Evolutionary conservation across 2,329 filamentous ascomycete genomes (phyloP).

Genomic region (Reticulascus tulasneorum): DNA sequence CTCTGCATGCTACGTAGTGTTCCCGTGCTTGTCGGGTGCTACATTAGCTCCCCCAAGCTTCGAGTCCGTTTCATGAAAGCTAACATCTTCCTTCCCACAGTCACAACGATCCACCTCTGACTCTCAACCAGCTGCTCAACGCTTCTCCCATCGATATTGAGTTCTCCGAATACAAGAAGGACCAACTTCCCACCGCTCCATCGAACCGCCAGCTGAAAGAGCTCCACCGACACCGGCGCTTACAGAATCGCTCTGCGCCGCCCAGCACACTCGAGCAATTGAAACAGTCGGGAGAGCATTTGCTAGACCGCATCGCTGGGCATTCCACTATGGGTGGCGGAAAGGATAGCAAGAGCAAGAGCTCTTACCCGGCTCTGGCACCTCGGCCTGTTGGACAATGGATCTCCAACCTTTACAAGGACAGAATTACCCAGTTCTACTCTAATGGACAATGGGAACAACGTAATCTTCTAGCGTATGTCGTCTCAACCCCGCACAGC

Average conservation of each 20-base stretch:
- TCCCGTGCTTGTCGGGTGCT: conserved; percentile 15
- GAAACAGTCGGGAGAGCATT: conserved; percentile 5
- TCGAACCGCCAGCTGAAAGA: conserved; percentile 5
- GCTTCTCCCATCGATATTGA: conserved; percentile 5
- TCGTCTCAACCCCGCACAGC: conserved; percentile 14
- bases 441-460: conserved; percentile 72
- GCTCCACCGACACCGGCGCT: conserved; percentile 9
- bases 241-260: conserved; percentile 34
- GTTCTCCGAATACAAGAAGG: no score
- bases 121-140: conserved; percentile 9
- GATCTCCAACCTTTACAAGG: conserved; percentile 80
- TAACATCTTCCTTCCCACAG: conserved; percentile 6
- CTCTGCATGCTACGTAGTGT: no score
- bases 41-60: conserved; percentile 13
- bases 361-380: conserved; percentile 50
- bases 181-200: not conserved
- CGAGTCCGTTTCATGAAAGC: conserved; percentile 10
- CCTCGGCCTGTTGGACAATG: conserved; percentile 64
- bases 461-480: conserved; percentile 69
- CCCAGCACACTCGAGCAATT: conserved; percentile 8
- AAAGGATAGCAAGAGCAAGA: conserved; percentile 36
- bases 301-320: conserved; percentile 3
- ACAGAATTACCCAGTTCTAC: conserved; percentile 79
- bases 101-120: not conserved
- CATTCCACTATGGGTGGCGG: conserved; percentile 47